phyloP scores from a whole-genome alignment of 441 rosid species.

The Gossypium lobatum region DNA sequence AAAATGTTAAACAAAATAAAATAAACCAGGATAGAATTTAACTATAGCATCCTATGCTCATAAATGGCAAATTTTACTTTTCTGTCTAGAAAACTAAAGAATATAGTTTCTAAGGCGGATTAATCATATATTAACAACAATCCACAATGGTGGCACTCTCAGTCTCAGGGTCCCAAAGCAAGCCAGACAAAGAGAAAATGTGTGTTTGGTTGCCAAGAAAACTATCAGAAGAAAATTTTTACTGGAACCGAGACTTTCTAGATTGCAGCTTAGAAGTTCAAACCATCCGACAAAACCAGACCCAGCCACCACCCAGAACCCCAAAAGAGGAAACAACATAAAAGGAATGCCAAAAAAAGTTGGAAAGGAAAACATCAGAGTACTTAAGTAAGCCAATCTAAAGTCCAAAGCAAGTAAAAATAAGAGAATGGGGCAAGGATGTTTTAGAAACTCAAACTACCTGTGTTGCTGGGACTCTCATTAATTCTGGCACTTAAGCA shows the following conservation, averaged over 20 bases:
- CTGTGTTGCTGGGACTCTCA: slow-evolving; percentile 67
- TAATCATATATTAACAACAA: neutral
- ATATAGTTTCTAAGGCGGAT: neutral
- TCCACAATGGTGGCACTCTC: neutral
- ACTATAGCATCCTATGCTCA: neutral
- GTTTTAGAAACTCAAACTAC: slow-evolving; percentile 26
- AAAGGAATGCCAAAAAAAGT: neutral
- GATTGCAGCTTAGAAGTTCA: neutral
- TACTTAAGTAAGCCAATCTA: slow-evolving; percentile 6
- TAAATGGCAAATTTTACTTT: neutral
- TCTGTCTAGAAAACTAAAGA: neutral
- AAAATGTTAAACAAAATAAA: neutral
- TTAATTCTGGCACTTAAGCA: slow-evolving; percentile 86
- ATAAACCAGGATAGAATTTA: neutral
- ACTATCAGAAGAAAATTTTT: neutral
- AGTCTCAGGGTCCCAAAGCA: neutral
- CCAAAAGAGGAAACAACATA: neutral
- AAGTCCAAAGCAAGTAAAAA: slow-evolving; percentile 8
- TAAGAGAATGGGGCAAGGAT: neutral
- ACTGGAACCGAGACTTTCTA: neutral
- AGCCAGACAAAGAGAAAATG: neutral
- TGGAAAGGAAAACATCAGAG: neutral
- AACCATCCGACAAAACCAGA: neutral
- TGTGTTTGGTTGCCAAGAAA: neutral
- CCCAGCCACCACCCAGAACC: neutral